phyloP scores from a whole-genome alignment of 345 rosid species.

The Carallia brachiata region DNA sequence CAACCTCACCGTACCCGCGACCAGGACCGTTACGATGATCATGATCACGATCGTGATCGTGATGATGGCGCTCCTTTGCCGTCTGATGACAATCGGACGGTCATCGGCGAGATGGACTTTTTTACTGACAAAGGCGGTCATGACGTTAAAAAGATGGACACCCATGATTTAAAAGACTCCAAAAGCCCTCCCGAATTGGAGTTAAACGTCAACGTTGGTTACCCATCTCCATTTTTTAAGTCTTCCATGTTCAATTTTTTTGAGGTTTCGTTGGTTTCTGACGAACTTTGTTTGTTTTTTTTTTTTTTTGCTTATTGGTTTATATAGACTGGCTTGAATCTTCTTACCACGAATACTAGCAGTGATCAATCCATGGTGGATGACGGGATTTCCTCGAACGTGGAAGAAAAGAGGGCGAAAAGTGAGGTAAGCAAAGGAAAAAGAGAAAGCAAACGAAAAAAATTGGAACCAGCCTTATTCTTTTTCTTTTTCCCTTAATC shows the following conservation, averaged over 20 bases:
- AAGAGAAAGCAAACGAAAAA: neutral
- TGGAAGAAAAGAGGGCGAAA: constrained; percentile 48
- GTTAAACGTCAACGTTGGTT: constrained; percentile 46
- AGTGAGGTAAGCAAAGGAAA: constrained; percentile 36
- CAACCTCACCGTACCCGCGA: constrained; percentile 22
- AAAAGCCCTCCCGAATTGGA: constrained; percentile 22
- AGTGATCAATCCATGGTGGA: constrained; percentile 68
- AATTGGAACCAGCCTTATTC: too few species aligned
- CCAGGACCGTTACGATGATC: neutral
- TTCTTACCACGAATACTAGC: constrained; percentile 52
- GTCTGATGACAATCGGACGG: constrained; percentile 25
- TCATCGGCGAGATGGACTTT: constrained; percentile 56
- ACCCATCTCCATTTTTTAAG: neutral
- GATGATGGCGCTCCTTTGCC: constrained; percentile 5
- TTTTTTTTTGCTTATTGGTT: neutral
- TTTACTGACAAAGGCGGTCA: constrained; percentile 28
- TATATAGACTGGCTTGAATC: constrained; percentile 61
- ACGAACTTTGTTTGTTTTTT: neutral
- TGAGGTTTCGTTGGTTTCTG: neutral
- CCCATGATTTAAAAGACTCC: constrained; percentile 2
- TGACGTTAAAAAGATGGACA: neutral
- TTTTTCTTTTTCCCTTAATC: too few species aligned
- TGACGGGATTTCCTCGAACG: constrained; percentile 49
- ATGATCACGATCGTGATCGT: neutral
- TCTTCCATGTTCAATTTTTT: neutral